These are phyloP conservation scores for Russula virescens DNA, from an alignment of 768 basidiomycete species.

Conservation along the genomic window DNA sequence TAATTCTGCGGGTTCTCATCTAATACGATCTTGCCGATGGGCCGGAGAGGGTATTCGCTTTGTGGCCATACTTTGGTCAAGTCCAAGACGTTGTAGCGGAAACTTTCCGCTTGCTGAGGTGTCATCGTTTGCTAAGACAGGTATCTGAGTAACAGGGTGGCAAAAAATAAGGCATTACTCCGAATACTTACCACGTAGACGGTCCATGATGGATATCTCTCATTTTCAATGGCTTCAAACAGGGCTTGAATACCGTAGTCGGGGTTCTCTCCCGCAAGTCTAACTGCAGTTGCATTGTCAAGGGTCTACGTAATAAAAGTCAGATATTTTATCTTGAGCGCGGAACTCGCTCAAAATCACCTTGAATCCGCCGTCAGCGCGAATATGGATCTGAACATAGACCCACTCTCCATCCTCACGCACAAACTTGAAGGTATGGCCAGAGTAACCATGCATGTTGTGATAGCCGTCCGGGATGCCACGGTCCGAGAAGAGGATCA, in stretches of 20 bases:
- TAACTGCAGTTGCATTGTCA: conserved; percentile 56
- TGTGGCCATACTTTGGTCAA: conserved; percentile 93
- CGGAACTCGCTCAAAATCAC: conserved; percentile 31
- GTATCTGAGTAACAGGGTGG: conserved; percentile 3
- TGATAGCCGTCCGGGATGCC: conserved; percentile 89
- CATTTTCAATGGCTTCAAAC: conserved; percentile 76
- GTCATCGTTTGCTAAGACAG: conserved; percentile 82
- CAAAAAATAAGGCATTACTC: neutral
- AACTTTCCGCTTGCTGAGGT: conserved; percentile 80
- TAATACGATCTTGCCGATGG: conserved; percentile 78
- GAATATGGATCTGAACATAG: conserved; percentile 84
- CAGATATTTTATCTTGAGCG: neutral
- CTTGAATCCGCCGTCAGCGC: conserved; percentile 77
- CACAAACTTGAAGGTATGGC: conserved; percentile 87
- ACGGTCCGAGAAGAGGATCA: conserved; percentile 93
- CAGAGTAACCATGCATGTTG: conserved; percentile 87
- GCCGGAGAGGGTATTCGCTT: conserved; percentile 78
- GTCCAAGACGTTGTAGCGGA: conserved; percentile 87
- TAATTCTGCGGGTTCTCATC: conserved; percentile 79
- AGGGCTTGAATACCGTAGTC: conserved; percentile 80
- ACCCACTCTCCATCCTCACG: conserved; percentile 79
- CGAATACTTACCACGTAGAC: conserved; percentile 63
- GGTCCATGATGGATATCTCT: conserved; percentile 82
- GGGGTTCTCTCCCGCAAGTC: conserved; percentile 66
- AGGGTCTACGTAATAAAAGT: conserved; percentile 47